Evolutionary conservation across 1,284 basidiomycete genomes (phyloP).

Genomic region (Taiwanofungus camphoratus): DNA sequence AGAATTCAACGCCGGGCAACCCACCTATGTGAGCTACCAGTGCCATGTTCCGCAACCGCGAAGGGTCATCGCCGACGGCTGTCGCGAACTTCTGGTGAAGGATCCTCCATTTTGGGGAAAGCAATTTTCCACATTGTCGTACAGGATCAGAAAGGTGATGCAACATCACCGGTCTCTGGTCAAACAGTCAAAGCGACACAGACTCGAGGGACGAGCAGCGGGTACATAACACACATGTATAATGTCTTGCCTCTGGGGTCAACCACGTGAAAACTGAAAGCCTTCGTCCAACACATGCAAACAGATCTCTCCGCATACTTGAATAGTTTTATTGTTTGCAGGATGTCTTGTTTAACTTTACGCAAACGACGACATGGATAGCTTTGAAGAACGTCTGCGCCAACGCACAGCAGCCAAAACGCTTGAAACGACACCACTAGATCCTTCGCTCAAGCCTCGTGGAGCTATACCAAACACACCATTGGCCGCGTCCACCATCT

Average conservation of each 20-base stretch:
- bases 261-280: no score
- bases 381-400: slow-evolving; percentile 42
- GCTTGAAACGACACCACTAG: slow-evolving; percentile 48
- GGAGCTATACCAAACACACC: slow-evolving; percentile 82
- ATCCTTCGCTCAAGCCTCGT: slow-evolving; percentile 32
- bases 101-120: slow-evolving; percentile 9
- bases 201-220: background rate
- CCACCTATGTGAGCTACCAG: slow-evolving; percentile 80
- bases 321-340: slow-evolving; percentile 5
- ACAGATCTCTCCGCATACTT: background rate
- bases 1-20: slow-evolving; percentile 18
- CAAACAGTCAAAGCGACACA: background rate
- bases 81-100: slow-evolving; percentile 30
- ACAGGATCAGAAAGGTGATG: slow-evolving; percentile 1
- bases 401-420: slow-evolving; percentile 35
- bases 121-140: slow-evolving; percentile 6
- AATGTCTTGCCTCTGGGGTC: no score
- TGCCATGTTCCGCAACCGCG: slow-evolving; percentile 67
- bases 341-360: slow-evolving; percentile 3
- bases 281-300: background rate
- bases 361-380: slow-evolving; percentile 21
- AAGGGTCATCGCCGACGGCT: slow-evolving; percentile 33
- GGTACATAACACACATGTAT: no score
- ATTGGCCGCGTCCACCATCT: slow-evolving; percentile 63
- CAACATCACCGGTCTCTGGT: background rate